Evolutionary conservation across 495 filamentous ascomycete species (phyloP), one percentile per base, ranked within the genome.

Genomic region (Penicillium waksmanii): DNA sequence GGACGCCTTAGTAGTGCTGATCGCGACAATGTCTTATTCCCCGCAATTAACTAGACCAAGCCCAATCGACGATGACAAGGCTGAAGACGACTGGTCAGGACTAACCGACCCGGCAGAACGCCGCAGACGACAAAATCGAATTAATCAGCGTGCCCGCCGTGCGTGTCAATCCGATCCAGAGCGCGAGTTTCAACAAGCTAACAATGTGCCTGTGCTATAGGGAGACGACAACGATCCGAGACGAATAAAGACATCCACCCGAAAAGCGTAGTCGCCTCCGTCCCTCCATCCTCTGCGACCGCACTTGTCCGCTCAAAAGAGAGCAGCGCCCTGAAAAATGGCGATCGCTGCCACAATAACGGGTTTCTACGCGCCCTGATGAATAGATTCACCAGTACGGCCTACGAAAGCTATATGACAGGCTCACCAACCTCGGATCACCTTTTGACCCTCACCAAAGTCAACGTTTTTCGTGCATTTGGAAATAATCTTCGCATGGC

Each of bases 131-230:
- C 78, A 81, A 61, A 81, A 81, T 60, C 67, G 78, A 12, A 49
- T 79, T 17, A 78, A 80, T 54, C 77, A 81, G 60, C 62, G 77
- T 49, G 76, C 77, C 18, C 72, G 66, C 51, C 66, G 77, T 79
- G 48, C 57, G 51, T 60, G 59, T 9, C 11, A 17, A 17, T 43
- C 15, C 12, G 9, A 19, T 8, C 3, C 33, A 53, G 27, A 18
- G 15, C n/a, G 17, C 31, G 33, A 12, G 3, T 40, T 40, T 19
- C 8, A 19, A 18, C 5, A 18, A 19, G 17, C n/a, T 44, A 12
- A 44, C 13, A 5, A 10, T 27, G 8, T 33, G n/a, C 50, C 13
- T 5, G 5, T 18, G 3, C 9, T 31, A 23, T 12, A 68, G 66
- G 67, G 3, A 57, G 60, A 23, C 57, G 56, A 4, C 62, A 57